Percentiles rank a stretch among this genome's conserved stretches.
Conservation (phyloP, 2,329 filamentous ascomycete genomes). For the Hypoxylon sp. region DNA sequence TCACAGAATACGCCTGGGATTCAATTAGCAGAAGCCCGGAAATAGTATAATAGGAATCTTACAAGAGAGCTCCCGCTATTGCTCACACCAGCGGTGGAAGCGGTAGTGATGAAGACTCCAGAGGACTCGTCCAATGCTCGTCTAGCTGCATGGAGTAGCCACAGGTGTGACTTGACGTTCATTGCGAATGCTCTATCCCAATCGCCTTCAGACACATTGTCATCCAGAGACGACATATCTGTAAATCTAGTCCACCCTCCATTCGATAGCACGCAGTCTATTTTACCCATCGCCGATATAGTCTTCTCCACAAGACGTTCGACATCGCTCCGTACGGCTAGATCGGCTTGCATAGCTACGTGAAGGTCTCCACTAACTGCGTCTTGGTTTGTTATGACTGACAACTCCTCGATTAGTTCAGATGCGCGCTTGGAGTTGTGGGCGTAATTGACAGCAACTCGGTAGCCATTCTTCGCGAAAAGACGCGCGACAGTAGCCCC, state of each 20-base stretch:
- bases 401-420: slow-evolving; percentile 65
- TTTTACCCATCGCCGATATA: slow-evolving; percentile 67
- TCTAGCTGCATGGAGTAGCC: slow-evolving; percentile 64
- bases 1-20: slow-evolving; percentile 74
- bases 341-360: slow-evolving; percentile 72
- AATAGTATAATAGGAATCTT: slow-evolving; percentile 29
- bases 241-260: slow-evolving; percentile 65
- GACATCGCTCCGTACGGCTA: slow-evolving; percentile 69
- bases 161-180: slow-evolving; percentile 70
- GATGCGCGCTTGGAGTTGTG: slow-evolving; percentile 68
- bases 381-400: slow-evolving; percentile 65
- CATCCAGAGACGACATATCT: slow-evolving; percentile 59
- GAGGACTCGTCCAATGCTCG: slow-evolving; percentile 63
- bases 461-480: slow-evolving; percentile 74
- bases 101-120: slow-evolving; percentile 70
- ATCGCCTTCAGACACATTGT: slow-evolving; percentile 63
- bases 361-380: slow-evolving; percentile 61
- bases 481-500: slow-evolving; percentile 73
- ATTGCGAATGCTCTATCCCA: slow-evolving; percentile 68
- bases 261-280: slow-evolving; percentile 81
- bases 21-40: background rate
- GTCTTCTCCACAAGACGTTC: slow-evolving; percentile 67
- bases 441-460: slow-evolving; percentile 78
- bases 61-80: slow-evolving; percentile 69
- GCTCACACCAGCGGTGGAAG: slow-evolving; percentile 71